Percentiles rank a stretch among this genome's conserved stretches.
Conservation (phyloP, 345 rosid genomes). For the Passiflora organensis region DNA sequence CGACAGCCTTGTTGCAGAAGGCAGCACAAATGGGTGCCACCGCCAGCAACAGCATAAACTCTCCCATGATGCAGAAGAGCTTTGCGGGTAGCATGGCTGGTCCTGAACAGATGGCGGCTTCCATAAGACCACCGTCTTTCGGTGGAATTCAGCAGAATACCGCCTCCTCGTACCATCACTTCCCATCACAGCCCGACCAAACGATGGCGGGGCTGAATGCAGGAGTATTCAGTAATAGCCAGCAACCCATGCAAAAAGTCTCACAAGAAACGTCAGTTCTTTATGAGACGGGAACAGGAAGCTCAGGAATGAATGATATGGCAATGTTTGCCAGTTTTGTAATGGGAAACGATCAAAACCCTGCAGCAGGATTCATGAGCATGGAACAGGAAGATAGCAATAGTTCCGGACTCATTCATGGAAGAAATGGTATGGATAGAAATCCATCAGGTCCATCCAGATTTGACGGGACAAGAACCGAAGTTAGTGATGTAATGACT, state of each 20-base stretch:
- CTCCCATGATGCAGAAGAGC: constrained; percentile 67
- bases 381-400: constrained; percentile 26
- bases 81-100: constrained; percentile 41
- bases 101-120: constrained; percentile 35
- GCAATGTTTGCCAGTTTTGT: constrained; percentile 44
- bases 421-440: constrained; percentile 20
- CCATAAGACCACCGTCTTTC: constrained; percentile 25
- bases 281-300: constrained; percentile 25
- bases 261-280: constrained; percentile 34
- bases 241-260: constrained; percentile 21
- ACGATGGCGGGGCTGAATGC: constrained; percentile 30
- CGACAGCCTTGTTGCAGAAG: constrained; percentile 57
- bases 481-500: constrained; percentile 33
- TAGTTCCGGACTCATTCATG: constrained; percentile 18
- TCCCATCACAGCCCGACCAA: constrained; percentile 25
- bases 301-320: constrained; percentile 32
- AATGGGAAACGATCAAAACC: constrained; percentile 22
- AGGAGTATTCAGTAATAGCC: constrained; percentile 24
- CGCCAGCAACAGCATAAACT: constrained; percentile 53
- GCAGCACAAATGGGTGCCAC: constrained; percentile 77
- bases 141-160: constrained; percentile 25
- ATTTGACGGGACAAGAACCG: constrained; percentile 19
- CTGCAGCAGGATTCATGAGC: constrained; percentile 18
- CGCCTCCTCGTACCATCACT: constrained; percentile 24
- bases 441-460: constrained; percentile 21